A percentile compares a stretch with the other conserved stretches of the same genome.
Conservation (phyloP, 768 basidiomycete species). For the Infundibulicybe gibba region DNA sequence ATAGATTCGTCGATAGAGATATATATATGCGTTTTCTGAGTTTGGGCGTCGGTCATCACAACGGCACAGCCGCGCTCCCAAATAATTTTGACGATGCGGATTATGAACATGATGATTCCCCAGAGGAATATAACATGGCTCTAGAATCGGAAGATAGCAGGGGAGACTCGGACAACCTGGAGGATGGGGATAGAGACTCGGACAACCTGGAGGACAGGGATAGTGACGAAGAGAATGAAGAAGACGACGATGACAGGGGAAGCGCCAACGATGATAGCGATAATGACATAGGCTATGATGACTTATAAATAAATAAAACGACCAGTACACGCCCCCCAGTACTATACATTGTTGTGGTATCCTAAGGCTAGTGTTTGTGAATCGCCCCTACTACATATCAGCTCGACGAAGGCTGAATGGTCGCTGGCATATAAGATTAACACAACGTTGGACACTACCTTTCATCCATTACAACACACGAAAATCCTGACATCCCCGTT, state of each 20-base stretch:
- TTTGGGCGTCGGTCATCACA: slow-evolving; percentile 22
- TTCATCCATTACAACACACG: too few relatives aligned
- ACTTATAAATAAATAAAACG: too few relatives aligned
- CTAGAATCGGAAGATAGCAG: neutral
- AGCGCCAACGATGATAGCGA: neutral
- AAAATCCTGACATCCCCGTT: too few relatives aligned
- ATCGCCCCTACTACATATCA: too few relatives aligned
- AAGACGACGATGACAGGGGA: neutral
- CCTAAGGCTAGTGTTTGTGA: too few relatives aligned
- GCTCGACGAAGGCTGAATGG: too few relatives aligned
- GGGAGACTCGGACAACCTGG: neutral
- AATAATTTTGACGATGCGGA: neutral
- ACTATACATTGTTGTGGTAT: too few relatives aligned
- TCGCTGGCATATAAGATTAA: too few relatives aligned
- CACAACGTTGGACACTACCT: too few relatives aligned
- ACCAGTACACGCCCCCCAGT: too few relatives aligned
- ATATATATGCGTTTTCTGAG: slow-evolving; percentile 26
- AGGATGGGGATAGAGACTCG: too few relatives aligned
- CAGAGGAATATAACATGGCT: neutral
- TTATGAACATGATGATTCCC: neutral
- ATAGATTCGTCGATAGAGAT: slow-evolving; percentile 31
- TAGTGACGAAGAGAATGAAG: neutral
- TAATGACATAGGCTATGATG: neutral
- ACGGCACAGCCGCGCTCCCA: neutral
- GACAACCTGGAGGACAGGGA: too few relatives aligned